Conservation (phyloP, 2,329 filamentous ascomycete species). For the Thelonectria olida region DNA sequence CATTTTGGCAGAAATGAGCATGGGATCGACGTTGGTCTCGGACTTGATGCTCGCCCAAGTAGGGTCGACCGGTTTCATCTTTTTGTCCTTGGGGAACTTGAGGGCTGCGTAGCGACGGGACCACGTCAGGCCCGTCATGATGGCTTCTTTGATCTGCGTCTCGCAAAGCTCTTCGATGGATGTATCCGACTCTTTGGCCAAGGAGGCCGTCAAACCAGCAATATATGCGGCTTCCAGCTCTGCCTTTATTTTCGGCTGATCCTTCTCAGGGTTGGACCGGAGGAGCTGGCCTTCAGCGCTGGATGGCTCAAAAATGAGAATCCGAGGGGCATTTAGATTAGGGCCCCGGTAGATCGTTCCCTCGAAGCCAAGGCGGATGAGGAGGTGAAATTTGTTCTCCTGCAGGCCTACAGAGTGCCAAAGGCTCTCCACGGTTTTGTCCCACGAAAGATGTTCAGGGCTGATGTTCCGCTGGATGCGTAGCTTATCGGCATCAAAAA, state of each 20-base stretch:
- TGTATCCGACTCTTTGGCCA: not conserved
- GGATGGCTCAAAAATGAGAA: not conserved
- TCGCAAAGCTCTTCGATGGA: not conserved
- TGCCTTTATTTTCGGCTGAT: not conserved
- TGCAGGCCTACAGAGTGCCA: not conserved
- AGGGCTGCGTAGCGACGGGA: not conserved
- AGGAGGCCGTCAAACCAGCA: not conserved
- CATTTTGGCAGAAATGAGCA: no score
- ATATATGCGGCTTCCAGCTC: not conserved
- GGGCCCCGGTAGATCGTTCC: not conserved
- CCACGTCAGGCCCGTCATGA: not conserved
- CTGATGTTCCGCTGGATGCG: not conserved
- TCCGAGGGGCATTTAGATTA: no score
- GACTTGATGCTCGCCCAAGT: not conserved
- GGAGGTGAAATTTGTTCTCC: not conserved
- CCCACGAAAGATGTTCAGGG: not conserved
- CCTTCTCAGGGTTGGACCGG: no score
- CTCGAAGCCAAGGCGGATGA: not conserved
- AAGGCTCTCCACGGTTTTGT: not conserved
- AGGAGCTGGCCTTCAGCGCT: not conserved
- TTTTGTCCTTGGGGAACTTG: not conserved
- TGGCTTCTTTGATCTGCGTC: not conserved
- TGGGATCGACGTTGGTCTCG: no score
- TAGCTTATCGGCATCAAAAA: not conserved
- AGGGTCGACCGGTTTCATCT: not conserved